Evolutionary conservation across 75 land plant genomes (phyloP).

Genomic region (Pinus tabuliformis): DNA sequence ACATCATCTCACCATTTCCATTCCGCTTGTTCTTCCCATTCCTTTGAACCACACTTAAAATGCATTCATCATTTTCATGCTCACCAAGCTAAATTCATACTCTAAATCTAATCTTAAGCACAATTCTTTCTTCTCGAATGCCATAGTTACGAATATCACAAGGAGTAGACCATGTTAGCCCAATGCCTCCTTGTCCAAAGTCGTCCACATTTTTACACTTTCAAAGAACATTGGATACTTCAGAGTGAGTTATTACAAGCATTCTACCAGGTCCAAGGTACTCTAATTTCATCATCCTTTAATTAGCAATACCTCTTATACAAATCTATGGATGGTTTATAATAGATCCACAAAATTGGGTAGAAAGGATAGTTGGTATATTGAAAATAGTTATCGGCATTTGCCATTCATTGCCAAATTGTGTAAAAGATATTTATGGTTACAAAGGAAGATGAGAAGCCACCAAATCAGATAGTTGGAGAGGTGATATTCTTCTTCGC

Average conservation of each 20-base stretch:
- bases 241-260: slow-evolving; percentile 31
- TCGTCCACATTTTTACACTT: not conserved
- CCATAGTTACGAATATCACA: not conserved
- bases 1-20: not conserved
- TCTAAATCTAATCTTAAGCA: not conserved
- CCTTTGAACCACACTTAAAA: slow-evolving; percentile 4
- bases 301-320: no score
- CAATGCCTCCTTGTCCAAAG: not conserved
- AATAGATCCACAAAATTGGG: no score
- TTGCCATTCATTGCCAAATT: slow-evolving; percentile 34
- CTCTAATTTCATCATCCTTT: not conserved
- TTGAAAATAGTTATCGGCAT: no score
- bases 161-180: not conserved
- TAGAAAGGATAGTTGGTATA: no score
- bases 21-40: not conserved
- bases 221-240: not conserved
- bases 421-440: slow-evolving; percentile 85
- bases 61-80: not conserved
- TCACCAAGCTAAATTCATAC: not conserved
- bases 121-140: not conserved
- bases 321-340: no score
- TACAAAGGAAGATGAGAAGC: slow-evolving; percentile 32
- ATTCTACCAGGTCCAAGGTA: slow-evolving; percentile 97
- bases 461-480: slow-evolving; percentile 81
- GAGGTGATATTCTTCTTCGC: slow-evolving; percentile 89